Evolutionary conservation across 2,329 filamentous ascomycete species (phyloP), one percentile per base, ranked within the genome.

Genomic region (Fusarium napiforme): DNA sequence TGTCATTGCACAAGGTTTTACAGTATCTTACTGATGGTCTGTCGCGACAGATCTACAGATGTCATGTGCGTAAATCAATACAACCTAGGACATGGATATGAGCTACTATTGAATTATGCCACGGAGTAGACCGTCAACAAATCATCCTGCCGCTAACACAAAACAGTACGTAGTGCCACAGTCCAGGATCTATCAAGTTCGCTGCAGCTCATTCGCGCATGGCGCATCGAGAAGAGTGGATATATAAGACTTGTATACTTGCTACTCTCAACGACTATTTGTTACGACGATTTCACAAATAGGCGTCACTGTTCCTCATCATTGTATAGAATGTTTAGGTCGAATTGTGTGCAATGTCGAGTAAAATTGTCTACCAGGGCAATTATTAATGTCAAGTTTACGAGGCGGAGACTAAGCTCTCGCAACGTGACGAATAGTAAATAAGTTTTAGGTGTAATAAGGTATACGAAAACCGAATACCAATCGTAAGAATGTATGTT

Each of bases 281-380:
- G 8, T 18, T 36, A 26, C 42, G 16, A 9, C 16, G n/a, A 26
- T 28, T 18, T 55, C 19, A 18, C 19, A 55, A 21, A 28, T 28
- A 28, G 26, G 15, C 23, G 28, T 19, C 19, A 30, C 37, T 16
- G 6, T 36, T 42, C 34, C n/a, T 40, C 4, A 26, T 59, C 52
- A 59, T 57, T 39, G 40, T 23, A 12, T 63, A 26, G 26, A 28
- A 45, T 36, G n/a, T 12, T 9, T 28, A 45, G n/a, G 30, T 34
- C 42, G 18, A 47, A 28, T 39, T 43, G 64, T 72, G 72, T 79
- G 74, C 78, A 80, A 81, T 78, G 75, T 77, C 69, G 74, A 79
- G 74, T 78, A 79, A 77, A 77, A 78, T 78, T 79, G 78, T 78
- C 77, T 79, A 79, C 76, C 73, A 75, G 78, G 73, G 75, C 79